phyloP scores from a whole-genome alignment of 768 basidiomycete genomes.

The Lactarius indigo region DNA sequence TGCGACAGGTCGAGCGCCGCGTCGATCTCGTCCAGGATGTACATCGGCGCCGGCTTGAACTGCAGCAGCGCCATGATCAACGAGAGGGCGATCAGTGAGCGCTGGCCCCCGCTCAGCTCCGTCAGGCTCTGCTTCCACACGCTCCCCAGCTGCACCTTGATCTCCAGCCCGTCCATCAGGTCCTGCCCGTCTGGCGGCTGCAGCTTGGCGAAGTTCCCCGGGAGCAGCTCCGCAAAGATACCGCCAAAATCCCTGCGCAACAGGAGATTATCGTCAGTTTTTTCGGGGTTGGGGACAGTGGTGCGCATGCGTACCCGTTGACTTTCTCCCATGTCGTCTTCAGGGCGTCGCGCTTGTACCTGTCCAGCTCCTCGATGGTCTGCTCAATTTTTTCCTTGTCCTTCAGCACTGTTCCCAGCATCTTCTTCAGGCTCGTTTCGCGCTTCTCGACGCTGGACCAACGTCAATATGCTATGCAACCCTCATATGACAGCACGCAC shows the following conservation, averaged over 20 bases:
- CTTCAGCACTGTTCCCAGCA: slow-evolving; percentile 79
- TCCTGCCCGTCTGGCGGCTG: slow-evolving; percentile 93
- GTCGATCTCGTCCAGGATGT: slow-evolving; percentile 98
- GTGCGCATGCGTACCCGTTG: slow-evolving; percentile 57
- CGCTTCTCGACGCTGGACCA: slow-evolving; percentile 83
- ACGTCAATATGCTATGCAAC: slow-evolving; percentile 9
- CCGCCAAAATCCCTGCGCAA: slow-evolving; percentile 82
- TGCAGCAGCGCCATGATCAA: slow-evolving; percentile 99
- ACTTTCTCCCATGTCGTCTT: slow-evolving; percentile 97
- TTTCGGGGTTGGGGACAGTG: not conserved
- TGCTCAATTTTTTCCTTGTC: slow-evolving; percentile 95
- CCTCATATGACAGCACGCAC: slow-evolving; percentile 41
- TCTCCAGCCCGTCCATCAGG: slow-evolving; percentile 92
- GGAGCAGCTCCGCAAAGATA: slow-evolving; percentile 93
- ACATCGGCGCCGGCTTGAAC: slow-evolving; percentile 99
- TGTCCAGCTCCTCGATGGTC: slow-evolving; percentile 89
- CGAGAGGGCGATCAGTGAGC: slow-evolving; percentile 97
- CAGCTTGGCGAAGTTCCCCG: slow-evolving; percentile 94
- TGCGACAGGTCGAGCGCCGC: slow-evolving; percentile 95
- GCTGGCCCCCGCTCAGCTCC: slow-evolving; percentile 94
- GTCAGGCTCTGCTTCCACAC: slow-evolving; percentile 99
- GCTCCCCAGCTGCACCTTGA: slow-evolving; percentile 90
- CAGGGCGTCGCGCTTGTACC: slow-evolving; percentile 90
- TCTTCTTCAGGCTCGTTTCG: slow-evolving; percentile 82
- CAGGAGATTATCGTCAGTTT: slow-evolving; percentile 6